A percentile compares a stretch with the other conserved stretches of the same genome.
Conservation (phyloP, 176 grass and related monocot genomes). For the Ensete ventricosum region DNA sequence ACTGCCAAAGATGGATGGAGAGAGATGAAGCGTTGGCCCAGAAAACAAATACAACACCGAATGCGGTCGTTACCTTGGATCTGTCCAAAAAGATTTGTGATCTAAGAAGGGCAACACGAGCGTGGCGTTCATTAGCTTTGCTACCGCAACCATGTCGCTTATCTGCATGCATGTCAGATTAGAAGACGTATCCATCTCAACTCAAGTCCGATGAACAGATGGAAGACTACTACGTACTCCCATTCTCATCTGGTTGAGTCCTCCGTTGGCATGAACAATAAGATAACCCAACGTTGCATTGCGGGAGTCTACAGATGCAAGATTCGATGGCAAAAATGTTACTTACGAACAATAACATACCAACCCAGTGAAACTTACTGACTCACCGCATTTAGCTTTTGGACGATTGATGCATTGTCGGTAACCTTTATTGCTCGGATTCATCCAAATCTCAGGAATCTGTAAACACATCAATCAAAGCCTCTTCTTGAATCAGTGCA, state of each 20-base stretch:
- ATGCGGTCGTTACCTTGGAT: conserved; percentile 33
- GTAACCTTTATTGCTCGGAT: conserved; percentile 29
- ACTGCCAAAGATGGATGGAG: conserved; percentile 25
- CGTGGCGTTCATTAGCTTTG: conserved; percentile 76
- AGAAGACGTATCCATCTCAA: neutral
- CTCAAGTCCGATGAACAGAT: neutral
- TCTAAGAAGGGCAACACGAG: conserved; percentile 68
- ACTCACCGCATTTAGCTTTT: conserved; percentile 39
- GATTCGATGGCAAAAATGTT: neutral
- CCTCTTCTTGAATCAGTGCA: neutral
- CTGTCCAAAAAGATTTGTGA: conserved; percentile 77
- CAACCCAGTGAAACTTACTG: too few relatives aligned
- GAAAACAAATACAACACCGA: neutral
- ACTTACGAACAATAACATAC: neutral
- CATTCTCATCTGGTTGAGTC: conserved; percentile 80
- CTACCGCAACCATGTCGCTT: conserved; percentile 73
- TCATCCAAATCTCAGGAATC: conserved; percentile 52
- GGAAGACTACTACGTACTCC: conserved; percentile 44
- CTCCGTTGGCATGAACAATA: conserved; percentile 59
- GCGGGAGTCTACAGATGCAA: conserved; percentile 27
- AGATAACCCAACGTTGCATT: conserved; percentile 48
- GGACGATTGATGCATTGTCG: conserved; percentile 42
- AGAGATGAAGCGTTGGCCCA: neutral
- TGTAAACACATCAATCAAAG: conserved; percentile 14
- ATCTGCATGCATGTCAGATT: conserved; percentile 32